Base-by-base conservation (phyloP, 2,329 filamentous ascomycete genomes). In the Sporothrix curviconia region DNA sequence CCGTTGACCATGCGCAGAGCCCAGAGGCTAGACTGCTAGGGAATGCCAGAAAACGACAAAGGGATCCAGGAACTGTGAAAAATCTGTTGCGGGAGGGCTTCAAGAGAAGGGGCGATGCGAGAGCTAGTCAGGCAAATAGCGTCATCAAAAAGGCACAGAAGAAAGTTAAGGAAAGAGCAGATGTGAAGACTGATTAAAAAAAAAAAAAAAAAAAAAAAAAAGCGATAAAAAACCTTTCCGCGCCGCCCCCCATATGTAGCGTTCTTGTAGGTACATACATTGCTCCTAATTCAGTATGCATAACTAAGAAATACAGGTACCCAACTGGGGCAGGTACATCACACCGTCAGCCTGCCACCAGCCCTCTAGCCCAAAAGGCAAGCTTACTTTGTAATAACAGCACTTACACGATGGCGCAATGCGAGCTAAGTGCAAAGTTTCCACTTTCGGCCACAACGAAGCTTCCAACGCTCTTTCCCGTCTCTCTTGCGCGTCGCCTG, bases 381-480 rank as follows among this genome's bases (percentile, higher is more conserved):
- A 22, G 7, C 30, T 46, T 55, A 50, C 58, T 57, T 54, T 44
- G 54, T 57, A 42, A 55, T 24, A 30, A 30, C 15, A 46, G 34
- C 50, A 60, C 58, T 60, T 60, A 60, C 59, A 60, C 58, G 58
- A 63, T 63, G 56, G 61, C 61, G 61, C 61, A 61, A 63, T 63
- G 56, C 60, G 61, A 63, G 61, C 61, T 63, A 63, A 55, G 40
- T 14, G 28, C 15, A 57, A 55, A 25, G 58, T 49, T 57, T 59
- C 55, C 55, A 57, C 54, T 51, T 55, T 43, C 19, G 43, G 17
- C 22, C 39, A n/a, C 57, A 43, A 39, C 36, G 30, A 42, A n/a
- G 17, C 42, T 46, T 12, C 17, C 15, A 51, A 17, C 42, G 39
- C 36, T 49, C 42, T 50, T 59, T 53, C 53, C 52, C 46, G 22